Base-by-base conservation (phyloP, 2,329 filamentous ascomycete genomes). In the Mycosphaerella arachidis region DNA sequence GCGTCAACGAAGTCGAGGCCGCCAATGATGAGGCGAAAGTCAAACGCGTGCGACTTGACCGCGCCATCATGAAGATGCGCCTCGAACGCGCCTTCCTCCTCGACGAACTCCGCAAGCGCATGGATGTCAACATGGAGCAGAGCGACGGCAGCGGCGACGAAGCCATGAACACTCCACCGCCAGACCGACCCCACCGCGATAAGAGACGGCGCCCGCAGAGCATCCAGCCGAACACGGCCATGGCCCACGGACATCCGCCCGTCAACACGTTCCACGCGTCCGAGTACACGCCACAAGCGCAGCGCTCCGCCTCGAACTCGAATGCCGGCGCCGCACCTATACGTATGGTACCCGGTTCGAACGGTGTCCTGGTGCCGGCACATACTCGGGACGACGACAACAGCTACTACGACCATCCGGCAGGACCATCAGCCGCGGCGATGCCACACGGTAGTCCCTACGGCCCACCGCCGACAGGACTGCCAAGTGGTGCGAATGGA, bases 61-160 rank as follows among this genome's bases (percentile, higher is more conserved):
- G 92, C 65, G 89, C 91, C 70, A 88, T 97, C 67, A 89, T 95
- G 74, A 97, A 97, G 78, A 86, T 95, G 82, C 88, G 94, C 53
- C 84, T 97, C 27, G 90, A 95, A 78, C 85, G 91, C 63, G 89
- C 90, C 29, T 80, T 81, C 65, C 74, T 82, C 18, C 75, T 82
- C 27, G 79, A 82, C 57, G 76, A 79, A 61, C 72, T 82, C 29
- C 73, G 76, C 48, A 78, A 77, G 61, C 71, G 77, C 50, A 79
- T 80, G 76, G 77, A 79, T 35, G 73, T 74, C 66, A 79, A 78
- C 60, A 70, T 76, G 35, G 78, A 80, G 59, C 77, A 63, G n/a
- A 72, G 70, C 55, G 71, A 72, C 6, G 70, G 68, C 43, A 71
- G 70, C 48, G 70, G 62, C 18, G 71, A 73, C 43, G 71, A 72